Base-by-base conservation (phyloP, 192 early-diverging fungal genomes). In the Linnemannia schmuckeri region DNA sequence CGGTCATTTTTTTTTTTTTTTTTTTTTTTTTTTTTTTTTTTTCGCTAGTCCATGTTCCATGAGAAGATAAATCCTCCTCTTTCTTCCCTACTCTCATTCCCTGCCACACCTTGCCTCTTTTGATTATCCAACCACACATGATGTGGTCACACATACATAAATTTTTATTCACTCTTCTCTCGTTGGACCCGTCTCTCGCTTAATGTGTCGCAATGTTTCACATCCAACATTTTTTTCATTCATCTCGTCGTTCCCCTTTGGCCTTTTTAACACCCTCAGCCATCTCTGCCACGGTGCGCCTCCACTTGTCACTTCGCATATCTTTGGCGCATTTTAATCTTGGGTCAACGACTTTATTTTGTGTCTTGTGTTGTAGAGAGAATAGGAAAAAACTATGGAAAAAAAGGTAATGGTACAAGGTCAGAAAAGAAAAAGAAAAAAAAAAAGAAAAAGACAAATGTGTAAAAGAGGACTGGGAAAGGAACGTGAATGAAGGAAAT, bases 121-220 rank as follows among this genome's bases (percentile, higher is more conserved):
- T 54, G 55, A 6, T 66, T 66, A 33, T 24, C n/a, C 30, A 33
- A 27, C 2, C 47, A 17, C 61, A 66, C 61, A 66, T 66, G 61
- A 66, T 66, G 61, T 30, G 61, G 30, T 66, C 61, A 66, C 61
- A 72, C 35, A 70, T 37, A 71, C 35, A 12, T 18, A 22, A 72
- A 72, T 27, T 72, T 42, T 41, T 41, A 20, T 72, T 22, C 15
- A 8, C 70, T 33, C 41, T 20, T 27, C 38, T 72, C 70, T 20
- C 70, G 70, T 72, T 72, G 41, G 41, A 9, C 41, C 70, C 24
- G 41, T 72, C 38, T 38, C 70, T 42, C 41, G 22, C 44, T 46
- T n/a, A 24, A 18, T 70, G 27, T 69, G 68, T 70, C n/a, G 68
- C 52, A 55, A 57, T 66, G 61, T 66, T 66, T 66, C 61, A 66